Base-by-base conservation (phyloP, 768 basidiomycete species). In the Ramaria rubella region DNA sequence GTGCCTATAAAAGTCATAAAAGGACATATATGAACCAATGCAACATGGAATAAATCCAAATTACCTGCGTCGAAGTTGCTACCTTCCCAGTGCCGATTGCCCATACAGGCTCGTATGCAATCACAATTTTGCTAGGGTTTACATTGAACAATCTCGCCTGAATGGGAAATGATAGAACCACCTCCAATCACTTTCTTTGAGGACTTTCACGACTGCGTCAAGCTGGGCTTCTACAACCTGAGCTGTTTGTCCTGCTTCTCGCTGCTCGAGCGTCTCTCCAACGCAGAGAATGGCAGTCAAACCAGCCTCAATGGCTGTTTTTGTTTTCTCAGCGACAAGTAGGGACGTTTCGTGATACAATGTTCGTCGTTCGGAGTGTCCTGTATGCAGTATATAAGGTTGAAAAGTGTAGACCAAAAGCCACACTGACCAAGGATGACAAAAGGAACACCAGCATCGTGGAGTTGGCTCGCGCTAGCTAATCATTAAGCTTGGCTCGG, bases 61-160 rank as follows among this genome's bases (percentile, higher is more conserved):
- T 40, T 34, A 65, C 66, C 64, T 70, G 70, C n/a, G 76, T 77
- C 0, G 89, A 76, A 30, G 90, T 90, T 44, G 95, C 95, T 52
- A 96, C 94, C 70, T 89, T 95, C 61, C 95, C 95, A 12, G 95
- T 97, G 44, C 96, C 96, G 69, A 98, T 98, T 31, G 96, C 95
- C 95, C 96, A 98, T 17, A 98, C 91, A 42, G 94, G 91, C 70
- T 95, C 92, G 70, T 94, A 99, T 19, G 96, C 96, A 64, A 99
- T 79, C 57, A 99, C 95, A 66, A 98, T 77, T 60, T 89, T 83
- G 65, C 93, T 94, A 5, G 29, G 45, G 49, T 44, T 42, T 29
- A 50, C 24, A 26, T 21, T 2, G 31, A n/a, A 11, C 36, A 34
- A 23, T 5, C 46, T 30, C 17, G 42, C 15, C 11, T 11, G 23